Conservation (phyloP, 768 basidiomycete genomes). For the Kwoniella shandongensis region DNA sequence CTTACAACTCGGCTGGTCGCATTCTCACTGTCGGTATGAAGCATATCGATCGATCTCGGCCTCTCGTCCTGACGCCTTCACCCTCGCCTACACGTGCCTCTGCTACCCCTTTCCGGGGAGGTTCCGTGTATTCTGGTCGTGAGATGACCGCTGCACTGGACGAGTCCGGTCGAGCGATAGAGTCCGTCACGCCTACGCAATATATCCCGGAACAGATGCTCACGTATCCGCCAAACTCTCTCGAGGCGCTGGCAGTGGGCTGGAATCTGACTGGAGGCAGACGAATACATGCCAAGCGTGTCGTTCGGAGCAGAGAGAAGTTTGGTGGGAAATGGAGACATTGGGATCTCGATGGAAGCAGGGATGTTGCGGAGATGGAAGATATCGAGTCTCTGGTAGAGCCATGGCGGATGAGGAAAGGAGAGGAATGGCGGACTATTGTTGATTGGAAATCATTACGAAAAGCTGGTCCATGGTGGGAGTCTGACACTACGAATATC, state of each 20-base stretch:
- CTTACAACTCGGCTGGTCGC: constrained; percentile 36
- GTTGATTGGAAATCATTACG: constrained; percentile 42
- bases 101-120: constrained; percentile 26
- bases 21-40: constrained; percentile 42
- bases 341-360: constrained; percentile 42
- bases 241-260: constrained; percentile 41
- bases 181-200: constrained; percentile 28
- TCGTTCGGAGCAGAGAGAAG: constrained; percentile 44
- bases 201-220: constrained; percentile 51
- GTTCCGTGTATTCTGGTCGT: constrained; percentile 24
- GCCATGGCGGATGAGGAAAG: constrained; percentile 8
- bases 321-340: constrained; percentile 52
- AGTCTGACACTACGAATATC: constrained; percentile 23
- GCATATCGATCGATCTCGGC: constrained; percentile 38
- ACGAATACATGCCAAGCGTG: constrained; percentile 35
- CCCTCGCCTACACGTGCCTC: constrained; percentile 43
- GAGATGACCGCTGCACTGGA: constrained; percentile 24
- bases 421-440: constrained; percentile 8
- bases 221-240: constrained; percentile 41
- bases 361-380: constrained; percentile 50
- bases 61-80: constrained; percentile 44
- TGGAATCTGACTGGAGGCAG: constrained; percentile 49
- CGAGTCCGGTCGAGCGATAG: constrained; percentile 14
- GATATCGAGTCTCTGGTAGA: constrained; percentile 32
- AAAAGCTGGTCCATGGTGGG: constrained; percentile 36